Evolutionary conservation across 2,329 filamentous ascomycete species (phyloP).

Genomic region (Drechslerella coelobrocha): DNA sequence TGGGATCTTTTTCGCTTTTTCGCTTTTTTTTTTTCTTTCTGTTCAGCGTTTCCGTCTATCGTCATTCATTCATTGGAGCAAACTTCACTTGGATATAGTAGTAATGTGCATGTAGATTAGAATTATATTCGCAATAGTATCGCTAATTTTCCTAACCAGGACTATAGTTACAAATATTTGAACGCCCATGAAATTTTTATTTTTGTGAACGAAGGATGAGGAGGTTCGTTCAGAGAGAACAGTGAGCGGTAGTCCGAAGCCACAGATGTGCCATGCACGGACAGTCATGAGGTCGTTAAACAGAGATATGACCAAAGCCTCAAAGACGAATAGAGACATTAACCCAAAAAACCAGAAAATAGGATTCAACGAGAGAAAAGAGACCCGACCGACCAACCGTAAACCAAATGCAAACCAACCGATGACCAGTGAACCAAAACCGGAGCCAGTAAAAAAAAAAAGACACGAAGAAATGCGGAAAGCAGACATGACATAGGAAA

Average conservation of each 20-base stretch:
- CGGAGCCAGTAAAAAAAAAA: constrained; percentile 16
- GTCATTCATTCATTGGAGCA: background rate
- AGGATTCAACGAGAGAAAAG: constrained; percentile 30
- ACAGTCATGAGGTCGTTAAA: constrained; percentile 48
- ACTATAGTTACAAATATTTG: constrained; percentile 50
- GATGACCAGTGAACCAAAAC: constrained; percentile 32
- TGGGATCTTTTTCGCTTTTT: no score
- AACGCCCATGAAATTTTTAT: constrained; percentile 46
- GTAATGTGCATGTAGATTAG: constrained; percentile 43
- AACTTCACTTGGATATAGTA: constrained; percentile 2
- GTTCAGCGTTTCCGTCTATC: background rate
- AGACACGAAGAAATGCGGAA: constrained; percentile 4
- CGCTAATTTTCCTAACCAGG: constrained; percentile 39
- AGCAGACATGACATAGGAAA: background rate
- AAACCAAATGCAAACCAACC: constrained; percentile 46
- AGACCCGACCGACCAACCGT: constrained; percentile 40
- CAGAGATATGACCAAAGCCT: constrained; percentile 39
- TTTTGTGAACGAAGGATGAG: constrained; percentile 7
- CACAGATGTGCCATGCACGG: constrained; percentile 45
- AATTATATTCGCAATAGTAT: constrained; percentile 49
- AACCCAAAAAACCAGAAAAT: constrained; percentile 35
- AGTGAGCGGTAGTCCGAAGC: constrained; percentile 42
- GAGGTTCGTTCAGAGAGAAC: constrained; percentile 9
- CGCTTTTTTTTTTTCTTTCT: no score
- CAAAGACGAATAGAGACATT: constrained; percentile 30